A percentile compares a stretch with the other conserved stretches of the same genome.
Conservation (phyloP, 1,284 basidiomycete species). For the Wallemia hederae region DNA sequence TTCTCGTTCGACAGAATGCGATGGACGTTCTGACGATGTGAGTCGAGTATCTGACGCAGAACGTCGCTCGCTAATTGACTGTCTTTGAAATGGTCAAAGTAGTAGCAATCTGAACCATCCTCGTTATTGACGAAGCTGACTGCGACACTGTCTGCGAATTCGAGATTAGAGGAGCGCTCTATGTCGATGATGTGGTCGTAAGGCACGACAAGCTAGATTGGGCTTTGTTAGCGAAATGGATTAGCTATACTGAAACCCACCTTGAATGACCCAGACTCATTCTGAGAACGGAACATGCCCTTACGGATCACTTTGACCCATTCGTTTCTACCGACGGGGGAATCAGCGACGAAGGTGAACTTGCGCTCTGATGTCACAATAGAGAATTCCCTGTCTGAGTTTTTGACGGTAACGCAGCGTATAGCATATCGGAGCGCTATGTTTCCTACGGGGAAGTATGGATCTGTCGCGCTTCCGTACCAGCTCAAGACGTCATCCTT, state of each 20-base stretch:
- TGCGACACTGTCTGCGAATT: slow-evolving; percentile 31
- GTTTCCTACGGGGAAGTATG: slow-evolving; percentile 87
- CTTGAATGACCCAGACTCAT: slow-evolving; percentile 81
- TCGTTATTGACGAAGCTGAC: not conserved
- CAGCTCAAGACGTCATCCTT: slow-evolving; percentile 80
- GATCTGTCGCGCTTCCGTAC: slow-evolving; percentile 81
- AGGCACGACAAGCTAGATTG: slow-evolving; percentile 56
- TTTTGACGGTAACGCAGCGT: slow-evolving; percentile 43
- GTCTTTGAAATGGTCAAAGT: not conserved
- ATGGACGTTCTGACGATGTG: not conserved
- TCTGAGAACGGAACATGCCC: slow-evolving; percentile 71
- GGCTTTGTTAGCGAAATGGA: not conserved
- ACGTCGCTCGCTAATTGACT: not conserved
- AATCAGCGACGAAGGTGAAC: slow-evolving; percentile 15
- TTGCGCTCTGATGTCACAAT: slow-evolving; percentile 11
- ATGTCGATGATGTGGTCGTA: slow-evolving; percentile 66
- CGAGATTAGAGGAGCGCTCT: slow-evolving; percentile 57
- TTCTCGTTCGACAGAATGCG: not conserved
- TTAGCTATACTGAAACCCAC: slow-evolving; percentile 16
- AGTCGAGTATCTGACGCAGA: not conserved
- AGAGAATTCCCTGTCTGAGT: slow-evolving; percentile 11
- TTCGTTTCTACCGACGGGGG: slow-evolving; percentile 13
- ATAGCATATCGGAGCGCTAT: slow-evolving; percentile 75
- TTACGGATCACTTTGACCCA: slow-evolving; percentile 82
- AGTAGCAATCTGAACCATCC: not conserved